Conservation (phyloP, 169 alveolate species). For the Eimeria acervulina region DNA sequence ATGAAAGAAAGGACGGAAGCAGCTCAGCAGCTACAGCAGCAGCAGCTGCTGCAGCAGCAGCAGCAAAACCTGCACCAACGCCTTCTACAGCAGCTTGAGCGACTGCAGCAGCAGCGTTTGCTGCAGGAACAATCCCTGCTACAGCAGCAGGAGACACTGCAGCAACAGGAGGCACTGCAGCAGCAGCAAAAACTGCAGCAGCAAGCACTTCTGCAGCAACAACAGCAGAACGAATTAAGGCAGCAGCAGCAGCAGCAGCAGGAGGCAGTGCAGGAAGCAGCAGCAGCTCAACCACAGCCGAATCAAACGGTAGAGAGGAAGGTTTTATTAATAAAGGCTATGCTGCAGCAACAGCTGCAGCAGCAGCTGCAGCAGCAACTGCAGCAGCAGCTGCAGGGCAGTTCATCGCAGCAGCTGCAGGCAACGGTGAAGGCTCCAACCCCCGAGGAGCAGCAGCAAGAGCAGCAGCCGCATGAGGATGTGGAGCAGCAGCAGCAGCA, state of each 20-base stretch:
- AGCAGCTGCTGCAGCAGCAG: slow-evolving; percentile 30
- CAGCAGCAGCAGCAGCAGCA: no score
- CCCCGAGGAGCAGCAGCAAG: background rate
- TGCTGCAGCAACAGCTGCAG: slow-evolving; percentile 20
- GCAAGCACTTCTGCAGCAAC: no score
- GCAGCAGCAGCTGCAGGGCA: background rate
- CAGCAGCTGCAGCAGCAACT: slow-evolving; percentile 18
- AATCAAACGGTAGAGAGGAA: background rate
- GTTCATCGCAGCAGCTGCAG: background rate
- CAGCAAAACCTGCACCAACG: no score
- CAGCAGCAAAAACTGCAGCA: no score
- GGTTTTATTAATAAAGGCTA: background rate
- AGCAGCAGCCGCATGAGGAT: background rate
- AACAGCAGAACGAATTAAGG: no score
- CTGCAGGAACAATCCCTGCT: slow-evolving; percentile 12
- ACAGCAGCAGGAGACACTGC: slow-evolving; percentile 6
- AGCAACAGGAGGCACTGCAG: background rate
- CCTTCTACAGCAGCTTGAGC: no score
- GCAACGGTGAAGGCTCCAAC: background rate
- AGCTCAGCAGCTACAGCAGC: slow-evolving; percentile 56
- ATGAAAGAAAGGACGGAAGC: background rate
- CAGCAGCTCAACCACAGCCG: background rate
- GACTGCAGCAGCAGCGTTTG: background rate
- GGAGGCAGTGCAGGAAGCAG: background rate
- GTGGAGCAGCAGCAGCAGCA: no score